These are phyloP conservation scores for Diplodia sapinea DNA, from an alignment of 2,329 filamentous ascomycete genomes.

Conservation along the genomic window DNA sequence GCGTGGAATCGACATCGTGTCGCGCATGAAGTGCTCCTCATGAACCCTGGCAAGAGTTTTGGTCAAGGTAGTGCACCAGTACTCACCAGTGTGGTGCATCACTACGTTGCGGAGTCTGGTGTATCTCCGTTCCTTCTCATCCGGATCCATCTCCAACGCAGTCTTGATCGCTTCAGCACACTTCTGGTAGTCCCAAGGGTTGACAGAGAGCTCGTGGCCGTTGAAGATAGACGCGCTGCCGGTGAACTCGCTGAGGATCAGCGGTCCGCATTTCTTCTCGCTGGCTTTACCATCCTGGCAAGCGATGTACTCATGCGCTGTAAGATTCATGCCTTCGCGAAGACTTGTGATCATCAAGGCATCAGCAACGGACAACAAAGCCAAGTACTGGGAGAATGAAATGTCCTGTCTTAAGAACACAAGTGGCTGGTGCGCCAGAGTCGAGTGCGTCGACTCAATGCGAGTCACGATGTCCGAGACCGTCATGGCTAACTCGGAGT, in stretches of 20 bases:
- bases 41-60: constrained; percentile 75
- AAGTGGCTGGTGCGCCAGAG: constrained; percentile 87
- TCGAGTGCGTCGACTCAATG: constrained; percentile 90
- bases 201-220: constrained; percentile 80
- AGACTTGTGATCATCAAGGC: constrained; percentile 93
- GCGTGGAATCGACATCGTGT: constrained; percentile 85
- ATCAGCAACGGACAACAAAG: constrained; percentile 86
- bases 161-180: constrained; percentile 84
- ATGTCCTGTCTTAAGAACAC: constrained; percentile 96
- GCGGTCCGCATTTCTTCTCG: constrained; percentile 79
- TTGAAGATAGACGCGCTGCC: constrained; percentile 87
- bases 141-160: constrained; percentile 78
- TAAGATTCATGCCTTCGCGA: constrained; percentile 96
- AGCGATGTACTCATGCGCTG: constrained; percentile 90
- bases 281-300: constrained; percentile 83
- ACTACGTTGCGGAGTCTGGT: constrained; percentile 74
- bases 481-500: constrained; percentile 83
- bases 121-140: constrained; percentile 79
- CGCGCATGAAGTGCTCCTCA: constrained; percentile 81
- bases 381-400: constrained; percentile 90
- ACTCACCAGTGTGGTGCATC: constrained; percentile 78
- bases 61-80: constrained; percentile 83
- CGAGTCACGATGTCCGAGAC: constrained; percentile 93
- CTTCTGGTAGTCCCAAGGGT: constrained; percentile 92
- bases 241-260: constrained; percentile 95